These are phyloP conservation scores for Saccharomycopsis guyanensis DNA, from an alignment of 805 yeast species.

Conservation along the genomic window DNA sequence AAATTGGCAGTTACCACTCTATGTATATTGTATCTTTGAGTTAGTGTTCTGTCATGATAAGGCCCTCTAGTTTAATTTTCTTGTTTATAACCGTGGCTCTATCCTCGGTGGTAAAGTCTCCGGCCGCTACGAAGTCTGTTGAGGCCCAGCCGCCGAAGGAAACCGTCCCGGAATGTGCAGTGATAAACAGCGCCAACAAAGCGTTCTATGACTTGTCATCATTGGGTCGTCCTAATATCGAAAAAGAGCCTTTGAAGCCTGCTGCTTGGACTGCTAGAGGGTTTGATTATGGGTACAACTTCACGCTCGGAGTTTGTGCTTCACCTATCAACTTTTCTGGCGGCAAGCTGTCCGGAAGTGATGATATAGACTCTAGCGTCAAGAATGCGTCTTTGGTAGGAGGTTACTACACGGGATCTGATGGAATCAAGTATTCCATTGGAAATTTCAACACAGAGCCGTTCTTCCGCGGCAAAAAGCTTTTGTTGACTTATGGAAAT, in stretches of 20 bases:
- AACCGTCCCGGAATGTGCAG: conserved; percentile 33
- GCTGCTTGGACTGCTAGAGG: conserved; percentile 64
- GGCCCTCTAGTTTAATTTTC: background rate
- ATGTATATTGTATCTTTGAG: too few relatives aligned
- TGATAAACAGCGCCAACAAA: conserved; percentile 34
- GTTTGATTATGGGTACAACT: conserved; percentile 61
- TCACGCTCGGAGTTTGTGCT: conserved; percentile 66
- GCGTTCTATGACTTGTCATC: conserved; percentile 32
- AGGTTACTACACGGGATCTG: conserved; percentile 44
- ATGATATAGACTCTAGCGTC: conserved; percentile 20
- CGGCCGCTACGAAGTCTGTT: background rate
- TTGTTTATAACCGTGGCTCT: background rate
- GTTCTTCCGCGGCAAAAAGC: conserved; percentile 59
- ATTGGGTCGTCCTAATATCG: conserved; percentile 23
- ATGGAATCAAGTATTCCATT: conserved; percentile 41
- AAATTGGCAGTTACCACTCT: too few relatives aligned
- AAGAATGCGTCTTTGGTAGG: conserved; percentile 42
- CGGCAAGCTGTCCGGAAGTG: conserved; percentile 25
- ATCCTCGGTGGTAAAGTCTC: background rate
- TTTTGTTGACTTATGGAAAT: conserved; percentile 59
- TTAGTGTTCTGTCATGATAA: background rate
- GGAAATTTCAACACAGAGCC: conserved; percentile 61
- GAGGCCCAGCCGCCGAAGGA: background rate
- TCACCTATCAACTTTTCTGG: conserved; percentile 35
- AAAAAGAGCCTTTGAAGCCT: conserved; percentile 9